phyloP scores from a whole-genome alignment of 768 basidiomycete species.

The Suillus sp. region DNA sequence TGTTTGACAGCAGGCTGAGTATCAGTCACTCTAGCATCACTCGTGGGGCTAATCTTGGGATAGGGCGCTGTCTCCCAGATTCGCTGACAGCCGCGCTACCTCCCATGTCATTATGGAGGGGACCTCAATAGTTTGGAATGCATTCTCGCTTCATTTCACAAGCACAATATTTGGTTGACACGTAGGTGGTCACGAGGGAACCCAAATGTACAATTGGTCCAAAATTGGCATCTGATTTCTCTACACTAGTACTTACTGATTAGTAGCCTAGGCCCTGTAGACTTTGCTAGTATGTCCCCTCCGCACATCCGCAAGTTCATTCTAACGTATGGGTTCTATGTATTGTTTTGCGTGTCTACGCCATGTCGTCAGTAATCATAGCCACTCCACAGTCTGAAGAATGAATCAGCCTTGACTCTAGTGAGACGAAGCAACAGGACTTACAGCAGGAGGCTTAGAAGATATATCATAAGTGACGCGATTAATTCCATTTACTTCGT shows the following conservation, averaged over 20 bases:
- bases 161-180: no score
- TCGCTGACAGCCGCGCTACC: no score
- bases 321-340: neutral
- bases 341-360: neutral
- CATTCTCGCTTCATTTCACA: no score
- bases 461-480: conserved; percentile 96
- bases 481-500: conserved; percentile 96
- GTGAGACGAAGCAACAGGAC: conserved; percentile 24
- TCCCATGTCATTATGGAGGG: no score
- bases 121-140: no score
- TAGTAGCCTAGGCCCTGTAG: neutral
- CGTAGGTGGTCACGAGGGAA: no score
- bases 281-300: neutral
- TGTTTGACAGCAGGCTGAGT: no score
- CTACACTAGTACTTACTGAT: neutral
- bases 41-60: no score
- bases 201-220: no score
- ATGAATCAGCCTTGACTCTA: neutral
- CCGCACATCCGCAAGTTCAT: neutral
- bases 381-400: conserved; percentile 47
- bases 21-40: no score
- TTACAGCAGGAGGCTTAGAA: conserved; percentile 91
- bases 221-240: neutral
- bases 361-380: conserved; percentile 25
- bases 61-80: no score